Base-by-base conservation (phyloP, 352 stramenopile genomes). In the Phytophthora uliginosa region DNA sequence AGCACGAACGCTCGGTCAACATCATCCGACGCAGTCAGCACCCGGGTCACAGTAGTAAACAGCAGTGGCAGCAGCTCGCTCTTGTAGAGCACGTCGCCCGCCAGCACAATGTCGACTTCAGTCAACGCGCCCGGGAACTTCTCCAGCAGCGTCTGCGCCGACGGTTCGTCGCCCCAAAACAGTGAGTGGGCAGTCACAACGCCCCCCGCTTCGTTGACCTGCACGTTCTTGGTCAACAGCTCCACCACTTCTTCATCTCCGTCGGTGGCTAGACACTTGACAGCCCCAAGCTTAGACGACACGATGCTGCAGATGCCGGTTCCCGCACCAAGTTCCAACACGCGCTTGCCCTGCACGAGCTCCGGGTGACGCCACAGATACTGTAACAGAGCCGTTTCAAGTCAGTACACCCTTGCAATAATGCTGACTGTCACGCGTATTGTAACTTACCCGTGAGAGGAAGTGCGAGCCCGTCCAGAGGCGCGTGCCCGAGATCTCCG, bases 71-170 rank as follows among this genome's bases (percentile, higher is more conserved):
- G 59, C 26, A 95, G 36, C 55, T 85, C 81, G 42, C 76, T 71
- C 75, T 95, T 95, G 71, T 95, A 95, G 13, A 94, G 76, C 53
- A 95, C 88, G 62, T 95, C 88, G 57, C 85, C 88, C 4, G 88
- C 88, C 17, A 95, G 54, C 26, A 95, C 73, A 40, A 93, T 56
- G 62, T 93, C 82, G 17, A 87, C 78, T 26, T 68, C 34, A 3
- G 26, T 56, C 42, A 85, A 70, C 15, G 61, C 77, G 10, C 55
- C 45, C 9, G 80, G 74, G 24, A 85, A 67, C 31, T 79, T 68
- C 3, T 60, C 42, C 40, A 84, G 31, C 50, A 89, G 73, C 10
- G 54, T 79, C 59, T 69, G 62, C 38, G 66, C 67, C 9, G 84
- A 90, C 38, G 66, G 42, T 7, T 76, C 75, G 59, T 94, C 82